Percentiles rank a stretch among this genome's conserved stretches.
Conservation (phyloP, 2,329 filamentous ascomycete genomes). For the Diaporthe sp. region DNA sequence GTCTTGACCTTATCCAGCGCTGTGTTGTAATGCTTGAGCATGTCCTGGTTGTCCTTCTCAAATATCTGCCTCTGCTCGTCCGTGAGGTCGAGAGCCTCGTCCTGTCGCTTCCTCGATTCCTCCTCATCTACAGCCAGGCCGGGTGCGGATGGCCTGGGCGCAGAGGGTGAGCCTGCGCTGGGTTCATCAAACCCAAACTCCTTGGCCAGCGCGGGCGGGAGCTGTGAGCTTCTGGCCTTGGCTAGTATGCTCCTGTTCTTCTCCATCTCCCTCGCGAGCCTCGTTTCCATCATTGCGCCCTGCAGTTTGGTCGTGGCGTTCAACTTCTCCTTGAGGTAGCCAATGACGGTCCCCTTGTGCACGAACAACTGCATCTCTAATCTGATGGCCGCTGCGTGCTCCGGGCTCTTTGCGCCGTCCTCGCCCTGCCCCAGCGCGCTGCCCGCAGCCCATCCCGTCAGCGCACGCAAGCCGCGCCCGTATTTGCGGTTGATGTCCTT, state of each 20-base stretch:
- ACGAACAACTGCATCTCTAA: conserved; percentile 74
- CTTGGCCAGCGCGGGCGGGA: conserved; percentile 45
- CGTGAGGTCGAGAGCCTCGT: conserved; percentile 71
- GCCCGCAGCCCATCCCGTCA: conserved; percentile 78
- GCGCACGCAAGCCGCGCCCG: conserved; percentile 72
- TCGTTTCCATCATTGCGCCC: conserved; percentile 92
- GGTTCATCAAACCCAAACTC: conserved; percentile 40
- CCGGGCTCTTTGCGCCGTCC: conserved; percentile 64
- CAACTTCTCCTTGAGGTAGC: conserved; percentile 82
- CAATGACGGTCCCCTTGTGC: conserved; percentile 86
- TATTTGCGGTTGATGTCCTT: conserved; percentile 81
- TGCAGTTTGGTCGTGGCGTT: conserved; percentile 84
- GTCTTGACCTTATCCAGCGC: conserved; percentile 95
- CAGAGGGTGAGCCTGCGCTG: background rate
- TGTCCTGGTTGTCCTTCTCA: conserved; percentile 90
- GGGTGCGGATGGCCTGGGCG: conserved; percentile 18
- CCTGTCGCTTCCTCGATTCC: conserved; percentile 45
- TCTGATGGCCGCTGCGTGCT: conserved; percentile 81
- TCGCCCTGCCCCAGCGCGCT: conserved; percentile 55
- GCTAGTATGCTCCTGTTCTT: conserved; percentile 89
- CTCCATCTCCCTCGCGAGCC: conserved; percentile 87
- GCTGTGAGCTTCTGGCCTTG: conserved; percentile 65
- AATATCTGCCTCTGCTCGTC: conserved; percentile 93
- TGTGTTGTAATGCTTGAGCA: conserved; percentile 94
- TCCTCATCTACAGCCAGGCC: conserved; percentile 42